phyloP scores from a whole-genome alignment of 2,329 filamentous ascomycete genomes.

The Trichoderma harzianum region DNA sequence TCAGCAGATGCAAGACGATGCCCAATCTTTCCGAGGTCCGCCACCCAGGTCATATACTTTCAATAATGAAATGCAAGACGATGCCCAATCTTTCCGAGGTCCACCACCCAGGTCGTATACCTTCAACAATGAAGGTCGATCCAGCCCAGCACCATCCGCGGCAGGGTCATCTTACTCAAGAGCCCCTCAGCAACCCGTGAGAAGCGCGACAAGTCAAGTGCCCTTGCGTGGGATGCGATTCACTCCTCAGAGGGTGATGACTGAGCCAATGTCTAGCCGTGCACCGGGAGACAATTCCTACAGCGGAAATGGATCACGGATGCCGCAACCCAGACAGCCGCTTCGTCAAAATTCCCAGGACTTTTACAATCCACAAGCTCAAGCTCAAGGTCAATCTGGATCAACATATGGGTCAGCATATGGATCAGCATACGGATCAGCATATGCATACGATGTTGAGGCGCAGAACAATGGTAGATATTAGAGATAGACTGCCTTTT shows the following conservation, averaged over 20 bases:
- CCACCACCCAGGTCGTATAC: slow-evolving; percentile 1
- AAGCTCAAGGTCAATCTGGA: not conserved
- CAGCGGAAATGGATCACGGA: slow-evolving; percentile 29
- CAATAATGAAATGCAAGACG: not conserved
- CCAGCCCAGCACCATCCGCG: slow-evolving; percentile 20
- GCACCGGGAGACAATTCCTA: slow-evolving; percentile 25
- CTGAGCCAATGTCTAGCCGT: slow-evolving; percentile 38
- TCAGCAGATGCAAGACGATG: slow-evolving; percentile 7
- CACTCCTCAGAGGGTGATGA: slow-evolving; percentile 45
- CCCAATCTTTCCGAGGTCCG: not conserved
- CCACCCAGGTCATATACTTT: slow-evolving; percentile 1
- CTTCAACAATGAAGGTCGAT: slow-evolving; percentile 6
- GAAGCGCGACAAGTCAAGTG: slow-evolving; percentile 41
- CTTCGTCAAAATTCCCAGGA: not conserved
- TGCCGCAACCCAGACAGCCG: slow-evolving; percentile 22
- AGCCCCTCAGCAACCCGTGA: slow-evolving; percentile 24
- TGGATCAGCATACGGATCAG: slow-evolving; percentile 10
- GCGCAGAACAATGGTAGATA: slow-evolving; percentile 32
- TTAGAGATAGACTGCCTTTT: slow-evolving; percentile 22
- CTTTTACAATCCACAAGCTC: not conserved
- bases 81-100: slow-evolving; percentile 19
- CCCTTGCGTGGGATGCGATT: slow-evolving; percentile 24
- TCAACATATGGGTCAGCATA: slow-evolving; percentile 17
- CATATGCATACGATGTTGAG: slow-evolving; percentile 38
- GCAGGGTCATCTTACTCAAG: slow-evolving; percentile 25